Percentiles rank a stretch among this genome's conserved stretches.
Evolutionary conservation across 2,329 filamentous ascomycete species (phyloP).

Genomic region (Fusarium aywerte): DNA sequence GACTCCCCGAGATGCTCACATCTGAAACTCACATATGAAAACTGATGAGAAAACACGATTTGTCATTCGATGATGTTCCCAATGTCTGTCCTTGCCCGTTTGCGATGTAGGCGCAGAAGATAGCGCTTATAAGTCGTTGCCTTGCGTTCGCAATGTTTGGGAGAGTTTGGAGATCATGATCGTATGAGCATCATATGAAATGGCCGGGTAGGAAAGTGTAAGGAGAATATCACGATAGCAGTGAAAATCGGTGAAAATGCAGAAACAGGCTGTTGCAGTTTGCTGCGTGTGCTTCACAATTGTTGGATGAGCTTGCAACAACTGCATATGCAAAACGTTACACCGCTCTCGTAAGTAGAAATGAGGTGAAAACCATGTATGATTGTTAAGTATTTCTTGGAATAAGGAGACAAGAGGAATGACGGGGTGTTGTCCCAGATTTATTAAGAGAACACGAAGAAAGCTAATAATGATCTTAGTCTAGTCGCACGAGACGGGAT

Average conservation of each 20-base stretch:
- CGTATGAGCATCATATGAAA: background rate
- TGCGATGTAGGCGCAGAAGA: background rate
- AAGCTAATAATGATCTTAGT: background rate
- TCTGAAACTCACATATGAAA: background rate
- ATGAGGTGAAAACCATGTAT: background rate
- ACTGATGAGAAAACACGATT: slow-evolving; percentile 1
- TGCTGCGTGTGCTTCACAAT: background rate
- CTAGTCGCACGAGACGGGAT: background rate
- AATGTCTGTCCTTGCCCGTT: background rate
- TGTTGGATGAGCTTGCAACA: background rate
- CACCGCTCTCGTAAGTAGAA: slow-evolving; percentile 1
- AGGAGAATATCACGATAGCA: background rate
- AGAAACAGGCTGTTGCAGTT: background rate
- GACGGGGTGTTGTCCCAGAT: background rate
- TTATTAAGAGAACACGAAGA: background rate
- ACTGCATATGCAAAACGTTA: background rate
- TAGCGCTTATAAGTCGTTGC: background rate
- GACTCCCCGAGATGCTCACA: background rate
- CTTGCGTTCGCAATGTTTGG: background rate
- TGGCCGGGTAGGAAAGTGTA: background rate
- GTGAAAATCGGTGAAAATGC: background rate
- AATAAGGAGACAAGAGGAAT: background rate
- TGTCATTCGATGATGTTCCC: background rate
- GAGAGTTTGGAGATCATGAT: background rate
- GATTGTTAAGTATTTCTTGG: background rate